Evolutionary conservation across 805 yeast genomes (phyloP), one percentile per base, ranked within the genome.

Genomic region (Starmerella etchellsii): DNA sequence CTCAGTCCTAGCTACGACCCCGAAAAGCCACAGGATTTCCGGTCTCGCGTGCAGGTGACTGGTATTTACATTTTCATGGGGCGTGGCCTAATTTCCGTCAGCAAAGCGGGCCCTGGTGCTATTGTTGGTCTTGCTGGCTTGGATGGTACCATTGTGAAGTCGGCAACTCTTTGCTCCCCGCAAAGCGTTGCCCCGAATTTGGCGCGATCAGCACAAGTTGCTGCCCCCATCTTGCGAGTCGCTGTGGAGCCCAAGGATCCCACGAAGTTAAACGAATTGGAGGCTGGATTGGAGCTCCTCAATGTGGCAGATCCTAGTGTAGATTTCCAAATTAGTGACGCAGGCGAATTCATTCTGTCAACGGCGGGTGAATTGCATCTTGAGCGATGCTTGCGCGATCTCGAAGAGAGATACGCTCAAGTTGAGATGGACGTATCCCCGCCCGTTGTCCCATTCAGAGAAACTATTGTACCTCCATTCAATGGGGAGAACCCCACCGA

Each of bases 301-400:
- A 76, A 87, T 40, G 78, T 77, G 50, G 88, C 96, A 0, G 99
- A 91, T 60, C 96, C 99, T 1, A 88, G 95, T 53, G 93, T 87
- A 18, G 84, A 83, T 52, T 79, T 87, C 42, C 80, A 73, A 53
- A 67, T 84, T 32, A 87, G 82, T 53, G 95, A 83, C 43, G 75
- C 78, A 8, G 99, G 99, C 42, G 99, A 91, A 60, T 81, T 82
- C 51, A 85, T 91, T 49, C 66, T 91, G 51, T 83, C 94, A 34
- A 87, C 94, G 9, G 95, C 98, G 9, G 99, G 99, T 37, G 98
- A 91, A 60, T 67, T 91, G 47, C 99, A 91, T 65, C 66, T 91
- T 31, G 99, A 91, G 55, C 72, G 98, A 55, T 91, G 98, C 60
- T 60, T 91, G 50, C 85, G 84, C 54, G 99, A 91, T 62, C 64